Conservation (phyloP, 257 asterid genomes). For the Nicotiana obtusifolia region DNA sequence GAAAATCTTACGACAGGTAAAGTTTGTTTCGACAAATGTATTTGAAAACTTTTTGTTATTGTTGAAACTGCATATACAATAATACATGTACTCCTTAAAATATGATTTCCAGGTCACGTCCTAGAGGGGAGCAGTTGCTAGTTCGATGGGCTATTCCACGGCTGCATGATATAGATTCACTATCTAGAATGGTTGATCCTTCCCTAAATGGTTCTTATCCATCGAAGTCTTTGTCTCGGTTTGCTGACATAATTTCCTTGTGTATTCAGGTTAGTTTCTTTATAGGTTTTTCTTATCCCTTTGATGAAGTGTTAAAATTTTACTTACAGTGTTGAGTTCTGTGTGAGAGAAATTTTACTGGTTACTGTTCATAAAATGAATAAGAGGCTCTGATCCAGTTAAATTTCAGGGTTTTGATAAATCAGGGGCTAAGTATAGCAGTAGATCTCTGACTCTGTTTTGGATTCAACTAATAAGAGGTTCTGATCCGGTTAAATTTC, state of each 20-base stretch:
- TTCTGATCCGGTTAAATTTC: neutral
- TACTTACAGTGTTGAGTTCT: neutral
- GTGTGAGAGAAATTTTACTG: neutral
- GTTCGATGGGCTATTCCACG: constrained; percentile 83
- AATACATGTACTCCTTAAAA: neutral
- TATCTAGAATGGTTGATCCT: constrained; percentile 91
- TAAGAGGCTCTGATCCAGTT: neutral
- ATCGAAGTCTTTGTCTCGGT: constrained; percentile 72
- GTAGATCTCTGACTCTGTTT: neutral
- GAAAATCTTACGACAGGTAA: constrained; percentile 80
- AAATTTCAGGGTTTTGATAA: neutral
- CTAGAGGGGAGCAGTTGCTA: constrained; percentile 70
- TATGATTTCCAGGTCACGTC: constrained; percentile 43
- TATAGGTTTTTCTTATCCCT: neutral
- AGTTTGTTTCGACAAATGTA: neutral
- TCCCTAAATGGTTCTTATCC: constrained; percentile 69
- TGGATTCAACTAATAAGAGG: neutral
- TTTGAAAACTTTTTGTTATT: neutral
- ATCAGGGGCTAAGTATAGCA: neutral
- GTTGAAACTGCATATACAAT: neutral
- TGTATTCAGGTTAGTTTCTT: constrained; percentile 64
- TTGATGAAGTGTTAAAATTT: neutral
- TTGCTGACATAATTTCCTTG: constrained; percentile 83
- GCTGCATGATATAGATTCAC: constrained; percentile 79
- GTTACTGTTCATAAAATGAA: neutral